Conservation (phyloP, 805 yeast genomes). For the Ogataea wickerhamii region DNA sequence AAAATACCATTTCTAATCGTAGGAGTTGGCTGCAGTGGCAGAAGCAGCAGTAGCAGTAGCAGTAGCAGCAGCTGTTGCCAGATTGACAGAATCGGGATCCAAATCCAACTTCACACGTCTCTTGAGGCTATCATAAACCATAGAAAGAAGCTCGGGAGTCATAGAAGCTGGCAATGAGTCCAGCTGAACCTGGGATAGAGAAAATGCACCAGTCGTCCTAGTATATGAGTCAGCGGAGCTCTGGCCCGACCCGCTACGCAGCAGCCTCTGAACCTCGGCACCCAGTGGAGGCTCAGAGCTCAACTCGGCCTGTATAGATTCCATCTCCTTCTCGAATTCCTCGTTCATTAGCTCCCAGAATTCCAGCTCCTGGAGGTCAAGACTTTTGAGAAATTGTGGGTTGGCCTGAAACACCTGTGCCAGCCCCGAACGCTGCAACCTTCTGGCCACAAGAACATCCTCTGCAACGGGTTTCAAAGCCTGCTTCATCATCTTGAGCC, state of each 20-base stretch:
- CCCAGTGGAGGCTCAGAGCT: neutral
- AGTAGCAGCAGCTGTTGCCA: neutral
- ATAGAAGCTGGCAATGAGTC: slow-evolving; percentile 17
- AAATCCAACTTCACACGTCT: slow-evolving; percentile 14
- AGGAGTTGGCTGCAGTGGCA: too few relatives aligned
- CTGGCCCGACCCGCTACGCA: neutral
- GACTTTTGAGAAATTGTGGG: slow-evolving; percentile 24
- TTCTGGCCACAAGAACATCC: slow-evolving; percentile 22
- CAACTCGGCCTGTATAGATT: slow-evolving; percentile 10
- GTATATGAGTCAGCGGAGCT: neutral
- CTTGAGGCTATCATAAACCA: slow-evolving; percentile 17
- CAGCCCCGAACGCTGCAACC: slow-evolving; percentile 23
- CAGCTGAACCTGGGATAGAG: slow-evolving; percentile 21
- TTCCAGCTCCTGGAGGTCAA: slow-evolving; percentile 31
- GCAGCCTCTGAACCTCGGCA: neutral
- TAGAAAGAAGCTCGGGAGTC: slow-evolving; percentile 16
- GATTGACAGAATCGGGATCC: slow-evolving; percentile 4
- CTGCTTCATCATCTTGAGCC: slow-evolving; percentile 26
- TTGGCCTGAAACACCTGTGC: slow-evolving; percentile 28
- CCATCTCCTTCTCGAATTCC: slow-evolving; percentile 31
- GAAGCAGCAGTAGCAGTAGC: neutral
- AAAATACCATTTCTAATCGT: too few relatives aligned
- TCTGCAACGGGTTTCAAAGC: slow-evolving; percentile 26
- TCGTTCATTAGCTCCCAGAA: slow-evolving; percentile 32
- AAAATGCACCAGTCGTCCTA: slow-evolving; percentile 1